A percentile compares a stretch with the other conserved stretches of the same genome.
These are phyloP conservation scores for Fraxinus nigra DNA, from an alignment of 305 asterid genomes.

Conservation along the genomic window DNA sequence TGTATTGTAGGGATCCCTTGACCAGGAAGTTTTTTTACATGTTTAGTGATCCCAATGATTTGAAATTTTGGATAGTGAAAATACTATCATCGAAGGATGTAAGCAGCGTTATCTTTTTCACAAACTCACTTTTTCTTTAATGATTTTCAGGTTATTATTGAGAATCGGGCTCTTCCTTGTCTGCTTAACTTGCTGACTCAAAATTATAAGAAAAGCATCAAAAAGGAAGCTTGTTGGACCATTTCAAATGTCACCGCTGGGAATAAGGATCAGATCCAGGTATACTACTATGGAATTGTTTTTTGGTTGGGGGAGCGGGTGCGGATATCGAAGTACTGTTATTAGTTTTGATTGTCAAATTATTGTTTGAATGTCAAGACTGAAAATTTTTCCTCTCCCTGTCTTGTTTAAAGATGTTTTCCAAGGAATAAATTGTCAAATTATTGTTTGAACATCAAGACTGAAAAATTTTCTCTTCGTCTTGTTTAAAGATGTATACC, in stretches of 20 bases:
- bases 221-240: constrained; percentile 62
- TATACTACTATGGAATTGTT: constrained; percentile 6
- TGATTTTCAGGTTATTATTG: constrained; percentile 43
- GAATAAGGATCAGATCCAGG: constrained; percentile 56
- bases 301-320: neutral
- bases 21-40: neutral
- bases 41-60: neutral
- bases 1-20: neutral
- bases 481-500: neutral
- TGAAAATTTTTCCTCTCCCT: neutral
- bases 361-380: neutral
- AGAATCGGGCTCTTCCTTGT: constrained; percentile 44
- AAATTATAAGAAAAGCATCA: constrained; percentile 53
- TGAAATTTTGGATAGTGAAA: neutral
- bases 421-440: neutral
- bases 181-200: constrained; percentile 49
- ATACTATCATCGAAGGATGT: neutral
- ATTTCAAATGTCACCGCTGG: constrained; percentile 59
- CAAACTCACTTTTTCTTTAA: constrained; percentile 1
- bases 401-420: neutral
- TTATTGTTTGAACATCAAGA: neutral
- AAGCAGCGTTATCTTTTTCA: neutral
- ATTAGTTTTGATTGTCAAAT: neutral
- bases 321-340: neutral
- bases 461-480: neutral